Evolutionary conservation across 2,329 filamentous ascomycete genomes (phyloP), one percentile per base, ranked within the genome.

Genomic region (Neofusicoccum ribis): DNA sequence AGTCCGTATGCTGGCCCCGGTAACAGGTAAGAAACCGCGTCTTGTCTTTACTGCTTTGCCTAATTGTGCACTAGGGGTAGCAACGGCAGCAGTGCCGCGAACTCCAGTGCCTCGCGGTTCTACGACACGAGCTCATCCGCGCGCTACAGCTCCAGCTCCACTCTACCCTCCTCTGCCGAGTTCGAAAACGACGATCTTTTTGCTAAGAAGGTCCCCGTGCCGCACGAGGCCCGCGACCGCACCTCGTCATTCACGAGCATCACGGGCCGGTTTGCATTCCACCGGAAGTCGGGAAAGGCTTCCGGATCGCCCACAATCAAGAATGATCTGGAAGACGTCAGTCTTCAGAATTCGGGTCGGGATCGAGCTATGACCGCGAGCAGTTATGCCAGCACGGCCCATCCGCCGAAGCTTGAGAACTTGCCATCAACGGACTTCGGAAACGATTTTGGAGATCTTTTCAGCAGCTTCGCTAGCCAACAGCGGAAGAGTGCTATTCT

Each of bases 371-470:
- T 83, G 76, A 85, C 83, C 3, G 73, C 78, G 37, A 85, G 82
- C 64, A 80, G 78, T 69, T 79, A 80, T 68, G 77, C 78, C 14
- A 86, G 83, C 46, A 65, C 63, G 37, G 63, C 63, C 34, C 63
- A 17, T 74, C 81, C 82, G 8, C 82, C 82, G 6, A 80, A 78
- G 67, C 69, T 83, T 31, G 80, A 83, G 56, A 60, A 50, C 31
- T 17, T 66, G 12, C 50, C 64, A 12, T 17, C 46, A 14, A 74
- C 77, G 1, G 76, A 80, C 56, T 71, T 83, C 27, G 73, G 76
- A 39, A 69, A 83, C 47, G 77, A 73, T 12, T 83, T 84, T 67
- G 78, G 77, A 6, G 80, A 77, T 67, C 81, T 84, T 76, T 83
- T 84, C 69, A 80, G 81, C 46, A 74, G 75, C 65, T 72, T 83